Base-by-base conservation (phyloP, 2,329 filamentous ascomycete genomes). In the Ophiognomonia clavigignenti-juglandacearum region DNA sequence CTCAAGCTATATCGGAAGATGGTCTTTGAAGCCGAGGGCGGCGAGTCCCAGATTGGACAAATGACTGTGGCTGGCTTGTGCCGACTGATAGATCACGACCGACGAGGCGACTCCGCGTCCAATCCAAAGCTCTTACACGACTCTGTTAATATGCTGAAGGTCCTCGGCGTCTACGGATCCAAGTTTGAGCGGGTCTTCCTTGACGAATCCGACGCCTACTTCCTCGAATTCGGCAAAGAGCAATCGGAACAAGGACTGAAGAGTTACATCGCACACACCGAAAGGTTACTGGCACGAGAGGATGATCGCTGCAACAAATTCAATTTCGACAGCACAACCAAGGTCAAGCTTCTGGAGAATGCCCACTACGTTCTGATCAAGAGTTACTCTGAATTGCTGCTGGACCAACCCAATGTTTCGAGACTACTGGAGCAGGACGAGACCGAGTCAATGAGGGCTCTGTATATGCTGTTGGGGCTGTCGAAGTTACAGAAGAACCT, bases 291-390 rank as follows among this genome's bases (percentile, higher is more conserved):
- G 19, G 73, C 78, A 43, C 73, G 71, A 43, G 93, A 98, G 65
- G 78, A 85, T 55, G 68, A 77, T 50, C 78, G 91, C 31, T 96
- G 90, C 61, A 86, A 93, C 52, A 71, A 80, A 16, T 95, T 86
- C 66, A 85, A 86, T 50, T 76, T 98, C 37, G 89, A 95, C 61
- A 84, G 82, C 52, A 86, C 84, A 19, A 97, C 93, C 0, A 86
- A 88, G 63, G 80, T 85, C 55, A 81, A 85, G 54, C 70, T 97
- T 5, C 80, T 92, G 35, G 77, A 83, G 18, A 71, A 83, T 22
- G 80, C 93, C 3, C 88, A 96, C 59, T 69, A 78, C 4, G 80
- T 83, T 42, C 67, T 96, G 19, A 81, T 98, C 27, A 71, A 78
- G 14, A 71, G 81, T 20, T 85, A 88, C 57, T 77, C 85, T 19